A percentile compares a stretch with the other conserved stretches of the same genome.
These are phyloP conservation scores for Mortierella sp. DNA, from an alignment of 371 early-diverging fungal species.

Conservation along the genomic window DNA sequence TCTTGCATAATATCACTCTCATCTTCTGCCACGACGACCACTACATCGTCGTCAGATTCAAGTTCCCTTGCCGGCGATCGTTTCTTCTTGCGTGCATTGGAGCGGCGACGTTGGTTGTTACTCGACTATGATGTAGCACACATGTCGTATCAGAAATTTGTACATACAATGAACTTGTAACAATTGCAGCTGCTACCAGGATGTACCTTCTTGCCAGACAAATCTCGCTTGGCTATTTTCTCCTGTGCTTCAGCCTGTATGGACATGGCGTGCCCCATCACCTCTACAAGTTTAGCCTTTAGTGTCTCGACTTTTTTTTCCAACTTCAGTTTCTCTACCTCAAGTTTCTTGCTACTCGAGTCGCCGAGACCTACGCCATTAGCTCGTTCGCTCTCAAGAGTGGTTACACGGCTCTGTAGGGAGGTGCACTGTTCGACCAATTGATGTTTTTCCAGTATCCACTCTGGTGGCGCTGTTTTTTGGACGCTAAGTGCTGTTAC, in stretches of 20 bases:
- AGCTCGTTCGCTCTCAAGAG: conserved; percentile 32
- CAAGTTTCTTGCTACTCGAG: conserved; percentile 13
- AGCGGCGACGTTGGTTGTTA: conserved; percentile 1
- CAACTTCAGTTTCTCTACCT: conserved; percentile 30
- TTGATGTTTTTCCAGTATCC: conserved; percentile 44
- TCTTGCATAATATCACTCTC: background rate
- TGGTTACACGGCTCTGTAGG: conserved; percentile 32
- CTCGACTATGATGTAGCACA: background rate
- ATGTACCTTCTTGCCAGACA: conserved; percentile 18
- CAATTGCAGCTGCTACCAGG: background rate
- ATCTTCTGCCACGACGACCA: background rate
- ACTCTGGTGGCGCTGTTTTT: conserved; percentile 43
- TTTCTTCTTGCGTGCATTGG: background rate
- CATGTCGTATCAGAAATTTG: background rate
- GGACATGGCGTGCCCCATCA: conserved; percentile 24
- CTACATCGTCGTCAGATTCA: conserved; percentile 13
- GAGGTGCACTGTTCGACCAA: conserved; percentile 28
- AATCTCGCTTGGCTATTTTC: conserved; percentile 5
- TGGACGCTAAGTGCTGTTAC: conserved; percentile 29
- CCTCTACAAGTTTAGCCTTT: conserved; percentile 37
- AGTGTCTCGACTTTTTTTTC: conserved; percentile 35
- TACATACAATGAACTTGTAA: background rate
- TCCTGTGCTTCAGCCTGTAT: conserved; percentile 21
- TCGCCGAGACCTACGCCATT: background rate
- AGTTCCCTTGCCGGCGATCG: background rate